Evolutionary conservation across 2,329 filamentous ascomycete species (phyloP), one percentile per base, ranked within the genome.

Genomic region (Alternaria hordeiaustralica): DNA sequence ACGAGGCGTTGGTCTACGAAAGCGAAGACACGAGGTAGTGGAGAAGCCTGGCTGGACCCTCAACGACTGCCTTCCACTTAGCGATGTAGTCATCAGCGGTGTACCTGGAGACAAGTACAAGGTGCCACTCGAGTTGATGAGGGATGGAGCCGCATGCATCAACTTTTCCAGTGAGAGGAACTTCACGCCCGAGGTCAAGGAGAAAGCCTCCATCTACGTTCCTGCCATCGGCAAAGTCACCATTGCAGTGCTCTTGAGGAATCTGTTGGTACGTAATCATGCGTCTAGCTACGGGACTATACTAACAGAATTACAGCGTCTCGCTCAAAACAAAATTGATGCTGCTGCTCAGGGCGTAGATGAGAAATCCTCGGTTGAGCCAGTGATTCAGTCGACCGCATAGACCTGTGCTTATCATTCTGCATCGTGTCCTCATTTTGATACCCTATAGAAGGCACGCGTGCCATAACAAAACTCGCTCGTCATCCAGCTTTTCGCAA

Each of bases 131-230:
- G 88, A 92, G 55, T 84, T 96, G 66, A 85, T 99, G 74, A 88
- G 93, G 50, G 92, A 97, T 60, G 96, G 96, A 51, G 94, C 93
- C 28, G 93, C 97, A n/a, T 99, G 96, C 85, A 94, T 99, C 84
- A 99, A 99, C 83, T 98, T 99, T 80, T 96, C 94, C 8, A 97
- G 93, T 55, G 93, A 92, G 81, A 93, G 94, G 84, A 98, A 99
- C 83, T 98, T 98, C 81, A 90, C 90, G 65, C 89, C 91, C 0
- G 92, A 92, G 51, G 89, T 98, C 70, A 98, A 97, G 83, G 92
- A 97, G 79, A 97, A 94, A 84, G 96, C 96, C 2, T 94, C 93
- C 6, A 97, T 99, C 74, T 99, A 97, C 74, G 94, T 98, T 18
- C 96, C 96, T 2, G 96, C 95, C 0, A 96, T 97, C 70, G 96